Base-by-base conservation (phyloP, 2,329 filamentous ascomycete genomes). In the Fusarium redolens region DNA sequence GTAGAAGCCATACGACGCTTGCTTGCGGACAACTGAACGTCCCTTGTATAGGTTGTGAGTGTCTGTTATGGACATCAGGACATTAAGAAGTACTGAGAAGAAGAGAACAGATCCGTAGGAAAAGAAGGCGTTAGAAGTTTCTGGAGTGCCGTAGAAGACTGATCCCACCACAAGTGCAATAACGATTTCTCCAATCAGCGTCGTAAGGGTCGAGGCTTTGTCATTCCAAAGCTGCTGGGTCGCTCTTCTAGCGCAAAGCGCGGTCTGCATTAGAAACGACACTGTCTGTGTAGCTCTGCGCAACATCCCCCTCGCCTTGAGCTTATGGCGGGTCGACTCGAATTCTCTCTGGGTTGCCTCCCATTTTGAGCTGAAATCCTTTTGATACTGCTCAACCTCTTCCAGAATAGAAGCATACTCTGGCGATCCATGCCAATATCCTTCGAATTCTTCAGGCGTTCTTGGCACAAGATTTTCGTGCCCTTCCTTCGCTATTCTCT, bases 361-460 rank as follows among this genome's bases (percentile, higher is more conserved):
- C 76, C 5, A 71, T 81, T 37, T 82, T 78, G 5, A 80, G 78
- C 31, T 17, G 83, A 76, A 31, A 82, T 85, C 80, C 10, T 82
- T 65, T 38, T 89, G 84, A 61, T 90, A 85, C 0, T 81, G 78
- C 2, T 85, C 81, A 30, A 92, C 88, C n/a, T 90, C 86, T 8
- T 75, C 70, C 57, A 83, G 78, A 1, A 89, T 77, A 1, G 78
- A 75, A 7, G 78, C 68, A 71, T 81, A 87, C 56, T 88, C 85
- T 1, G 81, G 74, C 4, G 86, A 88, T 33, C 82, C 73, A 33
- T 77, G 79, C 85, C 86, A 87, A 61, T 81, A 81, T 5, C 72
- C 63, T 65, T 86, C 91, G 73, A 94, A 93, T 3, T 93, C 92
- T 50, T 93, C 91, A 0, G 92, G 86, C 0, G 92, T 93, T 8